phyloP scores from a whole-genome alignment of 2,329 filamentous ascomycete genomes.

The Cercospora brassicicola region DNA sequence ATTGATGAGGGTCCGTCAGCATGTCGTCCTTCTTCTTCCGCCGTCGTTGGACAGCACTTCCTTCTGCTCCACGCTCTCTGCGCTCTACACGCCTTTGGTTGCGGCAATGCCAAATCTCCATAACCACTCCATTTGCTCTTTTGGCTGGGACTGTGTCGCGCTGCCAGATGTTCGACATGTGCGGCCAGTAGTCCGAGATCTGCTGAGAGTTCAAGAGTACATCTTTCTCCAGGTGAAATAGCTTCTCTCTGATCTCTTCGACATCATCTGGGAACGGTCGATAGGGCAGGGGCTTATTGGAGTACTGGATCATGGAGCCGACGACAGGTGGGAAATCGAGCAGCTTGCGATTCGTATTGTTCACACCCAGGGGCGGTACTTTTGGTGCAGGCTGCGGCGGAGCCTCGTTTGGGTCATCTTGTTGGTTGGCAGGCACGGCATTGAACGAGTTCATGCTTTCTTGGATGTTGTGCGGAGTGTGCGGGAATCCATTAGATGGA shows the following conservation, averaged over 20 bases:
- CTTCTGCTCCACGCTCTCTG: conserved; percentile 1
- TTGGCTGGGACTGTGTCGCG: conserved; percentile 15
- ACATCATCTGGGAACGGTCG: conserved; percentile 27
- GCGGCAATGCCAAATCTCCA: conserved; percentile 30
- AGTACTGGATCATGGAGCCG: conserved; percentile 25
- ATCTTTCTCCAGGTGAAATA: conserved; percentile 26
- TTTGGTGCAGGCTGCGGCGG: background rate
- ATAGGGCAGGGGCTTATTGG: conserved; percentile 30
- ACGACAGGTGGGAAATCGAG: conserved; percentile 27
- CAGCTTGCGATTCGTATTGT: conserved; percentile 13
- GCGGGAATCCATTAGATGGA: background rate
- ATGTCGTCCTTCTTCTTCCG: conserved; percentile 20
- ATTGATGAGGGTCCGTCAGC: conserved; percentile 17
- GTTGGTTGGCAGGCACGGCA: background rate
- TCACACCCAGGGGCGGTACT: conserved; percentile 6
- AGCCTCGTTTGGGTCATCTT: background rate
- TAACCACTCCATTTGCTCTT: conserved; percentile 22
- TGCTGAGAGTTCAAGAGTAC: conserved; percentile 30
- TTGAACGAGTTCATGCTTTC: conserved; percentile 5
- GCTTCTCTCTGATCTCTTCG: conserved; percentile 27
- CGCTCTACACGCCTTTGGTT: conserved; percentile 19
- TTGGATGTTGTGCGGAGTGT: background rate
- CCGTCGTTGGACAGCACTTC: conserved; percentile 12
- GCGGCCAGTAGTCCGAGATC: conserved; percentile 31
- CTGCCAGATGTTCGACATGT: conserved; percentile 30